phyloP scores from a whole-genome alignment of 2,329 filamentous ascomycete species.

The Penicillium sp. region DNA sequence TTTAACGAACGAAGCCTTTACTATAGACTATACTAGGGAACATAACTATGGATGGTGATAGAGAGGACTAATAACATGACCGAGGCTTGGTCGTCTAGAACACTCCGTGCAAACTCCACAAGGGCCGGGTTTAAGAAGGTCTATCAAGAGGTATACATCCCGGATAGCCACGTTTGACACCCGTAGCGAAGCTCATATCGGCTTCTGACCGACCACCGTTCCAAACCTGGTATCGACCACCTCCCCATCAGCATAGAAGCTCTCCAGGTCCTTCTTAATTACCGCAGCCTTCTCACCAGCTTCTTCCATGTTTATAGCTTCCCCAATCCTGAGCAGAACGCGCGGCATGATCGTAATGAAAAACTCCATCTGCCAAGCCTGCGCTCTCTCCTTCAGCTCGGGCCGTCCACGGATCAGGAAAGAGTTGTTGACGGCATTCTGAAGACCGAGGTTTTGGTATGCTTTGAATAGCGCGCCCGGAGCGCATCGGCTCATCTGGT shows the following conservation, averaged over 20 bases:
- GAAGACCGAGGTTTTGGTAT: not conserved
- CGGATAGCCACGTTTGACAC: not conserved
- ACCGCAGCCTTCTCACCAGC: not conserved
- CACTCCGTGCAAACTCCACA: too few species aligned
- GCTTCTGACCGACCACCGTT: conserved; percentile 1
- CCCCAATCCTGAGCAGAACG: not conserved
- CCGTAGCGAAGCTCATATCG: not conserved
- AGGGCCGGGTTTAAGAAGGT: too few species aligned
- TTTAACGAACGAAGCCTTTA: too few species aligned
- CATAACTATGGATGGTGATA: too few species aligned
- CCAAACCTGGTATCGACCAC: not conserved
- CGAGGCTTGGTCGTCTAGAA: too few species aligned
- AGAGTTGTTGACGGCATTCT: not conserved
- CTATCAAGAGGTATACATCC: too few species aligned
- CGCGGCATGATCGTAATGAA: not conserved
- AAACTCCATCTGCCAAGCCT: not conserved
- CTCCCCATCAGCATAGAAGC: not conserved
- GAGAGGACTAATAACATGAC: too few species aligned
- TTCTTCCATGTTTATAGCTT: not conserved
- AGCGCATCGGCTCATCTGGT: not conserved
- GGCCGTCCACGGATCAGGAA: not conserved
- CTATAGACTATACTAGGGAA: too few species aligned
- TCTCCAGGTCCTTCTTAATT: not conserved
- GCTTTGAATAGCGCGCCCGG: not conserved
- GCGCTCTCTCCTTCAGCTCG: not conserved